Conservation (phyloP, 2,329 filamentous ascomycete genomes). For the Penicillium sclerotigenum region DNA sequence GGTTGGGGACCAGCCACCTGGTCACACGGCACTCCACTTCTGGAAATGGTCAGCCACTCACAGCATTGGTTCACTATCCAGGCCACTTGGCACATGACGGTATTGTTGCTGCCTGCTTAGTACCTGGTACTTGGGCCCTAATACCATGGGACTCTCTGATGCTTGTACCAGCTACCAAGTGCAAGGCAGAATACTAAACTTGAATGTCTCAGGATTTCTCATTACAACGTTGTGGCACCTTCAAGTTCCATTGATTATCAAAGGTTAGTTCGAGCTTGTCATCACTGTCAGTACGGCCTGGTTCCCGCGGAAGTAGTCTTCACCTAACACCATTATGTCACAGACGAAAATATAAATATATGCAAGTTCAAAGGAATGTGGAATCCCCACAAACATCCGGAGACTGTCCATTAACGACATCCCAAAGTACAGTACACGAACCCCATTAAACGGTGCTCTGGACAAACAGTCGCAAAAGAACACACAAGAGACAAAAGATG, state of each 20-base stretch:
- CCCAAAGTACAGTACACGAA: constrained; percentile 3
- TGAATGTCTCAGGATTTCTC: background rate
- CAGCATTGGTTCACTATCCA: background rate
- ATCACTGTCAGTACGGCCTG: background rate
- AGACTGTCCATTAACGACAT: background rate
- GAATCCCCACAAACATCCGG: background rate
- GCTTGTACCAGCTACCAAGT: constrained; percentile 1
- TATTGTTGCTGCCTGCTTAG: constrained; percentile 24
- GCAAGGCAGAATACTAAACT: background rate
- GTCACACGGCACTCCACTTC: constrained; percentile 1
- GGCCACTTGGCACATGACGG: constrained; percentile 8
- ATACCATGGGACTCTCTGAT: background rate
- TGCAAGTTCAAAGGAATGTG: background rate
- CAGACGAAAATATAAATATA: background rate
- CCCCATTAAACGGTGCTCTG: background rate
- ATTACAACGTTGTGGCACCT: background rate
- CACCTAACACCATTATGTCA: background rate
- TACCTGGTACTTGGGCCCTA: background rate
- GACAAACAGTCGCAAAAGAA: background rate
- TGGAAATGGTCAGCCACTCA: background rate
- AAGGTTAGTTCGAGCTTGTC: constrained; percentile 1
- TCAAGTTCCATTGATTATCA: background rate
- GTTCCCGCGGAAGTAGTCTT: background rate
- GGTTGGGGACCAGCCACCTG: constrained; percentile 11
- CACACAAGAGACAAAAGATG: constrained; percentile 11